Conservation (phyloP, 2,329 filamentous ascomycete species). For the Pseudogymnoascus sp. region DNA sequence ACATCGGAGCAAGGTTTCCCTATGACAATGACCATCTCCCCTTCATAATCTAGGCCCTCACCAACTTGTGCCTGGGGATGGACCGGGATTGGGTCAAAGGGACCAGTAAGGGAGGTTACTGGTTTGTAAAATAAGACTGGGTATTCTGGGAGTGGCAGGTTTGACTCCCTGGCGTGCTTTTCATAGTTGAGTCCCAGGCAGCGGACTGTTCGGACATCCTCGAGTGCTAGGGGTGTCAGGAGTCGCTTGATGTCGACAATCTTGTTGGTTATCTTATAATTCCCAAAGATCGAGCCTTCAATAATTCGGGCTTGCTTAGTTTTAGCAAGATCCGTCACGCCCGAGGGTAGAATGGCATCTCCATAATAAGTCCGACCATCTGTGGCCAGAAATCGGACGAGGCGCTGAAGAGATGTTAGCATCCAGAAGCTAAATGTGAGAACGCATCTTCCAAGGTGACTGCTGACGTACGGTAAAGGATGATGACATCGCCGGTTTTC, state of each 20-base stretch:
- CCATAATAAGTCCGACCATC: constrained; percentile 67
- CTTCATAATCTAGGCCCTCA: constrained; percentile 70
- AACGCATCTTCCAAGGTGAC: background rate
- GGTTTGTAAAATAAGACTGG: constrained; percentile 74
- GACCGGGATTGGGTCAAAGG: constrained; percentile 60
- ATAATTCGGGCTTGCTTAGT: constrained; percentile 57
- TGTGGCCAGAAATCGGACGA: constrained; percentile 66
- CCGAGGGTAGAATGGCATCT: constrained; percentile 62
- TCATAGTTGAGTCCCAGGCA: constrained; percentile 69
- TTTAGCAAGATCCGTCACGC: constrained; percentile 54
- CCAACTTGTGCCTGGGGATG: constrained; percentile 58
- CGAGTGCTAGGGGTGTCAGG: constrained; percentile 56
- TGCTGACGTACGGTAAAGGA: constrained; percentile 11
- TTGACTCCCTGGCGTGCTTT: constrained; percentile 63
- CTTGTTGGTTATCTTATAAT: constrained; percentile 57
- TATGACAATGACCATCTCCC: constrained; percentile 69
- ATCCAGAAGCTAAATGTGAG: background rate
- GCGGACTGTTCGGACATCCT: constrained; percentile 60
- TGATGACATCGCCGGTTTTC: constrained; percentile 9
- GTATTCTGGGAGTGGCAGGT: constrained; percentile 62
- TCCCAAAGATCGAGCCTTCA: constrained; percentile 59
- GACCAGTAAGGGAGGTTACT: constrained; percentile 57
- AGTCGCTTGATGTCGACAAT: constrained; percentile 50
- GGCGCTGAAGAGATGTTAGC: constrained; percentile 43
- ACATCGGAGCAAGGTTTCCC: constrained; percentile 62